Conservation (phyloP, 208 protist species). For the Wallacemonas sp. region DNA sequence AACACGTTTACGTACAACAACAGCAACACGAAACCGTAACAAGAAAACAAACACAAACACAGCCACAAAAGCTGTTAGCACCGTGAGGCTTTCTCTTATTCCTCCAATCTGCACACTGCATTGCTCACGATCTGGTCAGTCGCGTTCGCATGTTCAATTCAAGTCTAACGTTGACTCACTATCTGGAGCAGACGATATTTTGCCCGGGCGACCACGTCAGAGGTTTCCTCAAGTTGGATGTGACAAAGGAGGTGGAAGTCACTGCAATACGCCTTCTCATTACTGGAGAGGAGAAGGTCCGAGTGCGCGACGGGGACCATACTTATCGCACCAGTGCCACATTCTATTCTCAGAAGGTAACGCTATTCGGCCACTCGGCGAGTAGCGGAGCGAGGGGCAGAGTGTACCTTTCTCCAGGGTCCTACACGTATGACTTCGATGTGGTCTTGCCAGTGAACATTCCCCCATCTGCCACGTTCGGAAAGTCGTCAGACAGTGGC, state of each 20-base stretch:
- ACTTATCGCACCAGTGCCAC: neutral
- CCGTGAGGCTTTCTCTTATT: too few species aligned
- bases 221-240: constrained; percentile 4
- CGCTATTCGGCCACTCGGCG: neutral
- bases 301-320: neutral
- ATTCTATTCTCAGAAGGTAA: constrained; percentile 5
- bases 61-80: too few species aligned
- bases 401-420: neutral
- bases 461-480: neutral
- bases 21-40: too few species aligned
- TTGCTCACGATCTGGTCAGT: too few species aligned
- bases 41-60: too few species aligned
- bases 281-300: neutral
- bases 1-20: too few species aligned
- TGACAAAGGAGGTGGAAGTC: constrained; percentile 3
- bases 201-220: neutral
- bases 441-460: neutral
- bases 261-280: neutral
- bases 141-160: neutral
- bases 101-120: too few species aligned
- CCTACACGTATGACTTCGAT: constrained; percentile 13
- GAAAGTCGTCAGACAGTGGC: neutral
- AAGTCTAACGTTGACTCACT: neutral
- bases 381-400: neutral
- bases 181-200: neutral